Conservation (phyloP, 352 stramenopile species). For the Globisporangium megalacanthum region DNA sequence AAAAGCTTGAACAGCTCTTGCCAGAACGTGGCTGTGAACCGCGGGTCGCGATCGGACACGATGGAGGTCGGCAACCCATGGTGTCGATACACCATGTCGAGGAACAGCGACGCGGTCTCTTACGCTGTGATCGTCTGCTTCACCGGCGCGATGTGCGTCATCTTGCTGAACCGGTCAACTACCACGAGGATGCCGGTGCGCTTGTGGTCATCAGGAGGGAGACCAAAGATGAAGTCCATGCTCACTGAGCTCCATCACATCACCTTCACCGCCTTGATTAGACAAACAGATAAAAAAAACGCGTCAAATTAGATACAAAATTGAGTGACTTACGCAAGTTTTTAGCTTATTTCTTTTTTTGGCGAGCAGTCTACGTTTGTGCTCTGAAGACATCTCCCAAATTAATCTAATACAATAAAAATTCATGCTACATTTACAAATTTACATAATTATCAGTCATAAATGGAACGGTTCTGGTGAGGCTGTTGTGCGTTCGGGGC, state of each 20-base stretch:
- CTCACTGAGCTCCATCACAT: neutral
- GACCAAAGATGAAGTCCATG: constrained; percentile 10
- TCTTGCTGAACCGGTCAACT: constrained; percentile 28
- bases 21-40: constrained; percentile 7
- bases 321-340: too few relatives aligned
- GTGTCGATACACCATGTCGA: constrained; percentile 20
- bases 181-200: constrained; percentile 19
- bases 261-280: too few relatives aligned
- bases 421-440: too few relatives aligned
- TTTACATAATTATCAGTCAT: too few relatives aligned
- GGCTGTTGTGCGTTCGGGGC: too few relatives aligned
- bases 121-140: constrained; percentile 8
- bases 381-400: too few relatives aligned
- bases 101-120: constrained; percentile 17
- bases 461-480: too few relatives aligned
- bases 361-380: too few relatives aligned
- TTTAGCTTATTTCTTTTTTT: too few relatives aligned
- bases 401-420: too few relatives aligned
- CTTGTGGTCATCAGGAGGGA: neutral
- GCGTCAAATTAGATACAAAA: too few relatives aligned
- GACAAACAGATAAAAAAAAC: too few relatives aligned
- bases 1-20: neutral
- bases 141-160: constrained; percentile 16
- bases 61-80: constrained; percentile 15
- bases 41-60: constrained; percentile 14